Base-by-base conservation (phyloP, 306 rosid genomes). In the Elaeagnus macrophylla region DNA sequence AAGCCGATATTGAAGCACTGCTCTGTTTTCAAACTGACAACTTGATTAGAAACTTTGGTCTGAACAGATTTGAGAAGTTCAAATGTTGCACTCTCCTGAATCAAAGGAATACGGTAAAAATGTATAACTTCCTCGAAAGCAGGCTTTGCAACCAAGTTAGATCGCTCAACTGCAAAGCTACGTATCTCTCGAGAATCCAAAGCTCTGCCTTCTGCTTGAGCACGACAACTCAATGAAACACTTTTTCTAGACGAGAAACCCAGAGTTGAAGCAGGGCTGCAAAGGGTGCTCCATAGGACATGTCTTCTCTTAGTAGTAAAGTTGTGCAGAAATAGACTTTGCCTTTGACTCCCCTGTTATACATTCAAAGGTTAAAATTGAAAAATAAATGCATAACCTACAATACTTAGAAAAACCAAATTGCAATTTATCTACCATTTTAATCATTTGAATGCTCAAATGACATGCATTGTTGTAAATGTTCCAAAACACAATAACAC, bases 1-100 rank as follows among this genome's bases (percentile, higher is more conserved):
- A 83, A 67, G 50, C 95, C 93, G 67, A 89, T 49, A 59, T 89
- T 85, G 55, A 75, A 89, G 45, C 95, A 85, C 65, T 89, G 97
- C 67, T 83, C 95, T 0, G 86, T 89, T 61, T 64, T 72, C 59
- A 89, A 50, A 39, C 77, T 84, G 57, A 89, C 81, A n/a, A 85
- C 77, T 77, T 72, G 87, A 65, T 64, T 71, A 0, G 87, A 83
- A 56, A 89, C 69, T 71, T 89, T 85, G 6, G 10, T 59, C 62
- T 85, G 95, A 68, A 85, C 79, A 2, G 79, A 76, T 75, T 66
- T 77, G 53, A 89, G 72, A 72, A 89, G 81, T 61, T 89, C 86
- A 47, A 78, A 62, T 39, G 83, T 65, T 3, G 89, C 93, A 60
- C 89, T 79, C 58, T 77, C 80, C 70, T 83, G 95, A 12, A 85